Percentiles rank a stretch among this genome's conserved stretches.
These are phyloP conservation scores for Vicia sativa DNA, from an alignment of 306 rosid genomes.

Conservation along the genomic window DNA sequence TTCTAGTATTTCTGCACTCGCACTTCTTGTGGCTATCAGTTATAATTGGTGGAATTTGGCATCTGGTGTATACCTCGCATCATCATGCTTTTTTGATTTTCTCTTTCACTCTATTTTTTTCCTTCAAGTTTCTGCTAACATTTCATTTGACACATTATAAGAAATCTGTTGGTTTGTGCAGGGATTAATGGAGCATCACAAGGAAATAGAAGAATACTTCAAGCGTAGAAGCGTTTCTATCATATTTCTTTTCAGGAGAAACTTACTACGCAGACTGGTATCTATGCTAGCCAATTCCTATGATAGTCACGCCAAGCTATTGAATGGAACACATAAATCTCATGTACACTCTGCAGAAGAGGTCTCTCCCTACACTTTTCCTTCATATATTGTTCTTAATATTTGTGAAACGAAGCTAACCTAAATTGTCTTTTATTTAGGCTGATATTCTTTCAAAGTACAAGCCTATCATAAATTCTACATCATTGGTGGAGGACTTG, in stretches of 20 bases:
- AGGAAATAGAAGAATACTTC: conserved; percentile 77
- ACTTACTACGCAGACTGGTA: conserved; percentile 76
- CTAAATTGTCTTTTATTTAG: conserved; percentile 50
- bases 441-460: conserved; percentile 79
- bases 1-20: not conserved
- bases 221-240: conserved; percentile 69
- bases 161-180: conserved; percentile 43
- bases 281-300: conserved; percentile 88
- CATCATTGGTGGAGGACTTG: conserved; percentile 61
- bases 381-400: not conserved
- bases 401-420: conserved; percentile 31
- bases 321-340: conserved; percentile 94
- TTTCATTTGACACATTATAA: conserved; percentile 27
- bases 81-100: conserved; percentile 14
- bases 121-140: conserved; percentile 12
- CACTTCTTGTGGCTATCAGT: conserved; percentile 17
- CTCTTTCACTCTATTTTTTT: conserved; percentile 1
- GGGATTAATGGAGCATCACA: conserved; percentile 86
- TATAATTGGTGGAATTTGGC: conserved; percentile 20
- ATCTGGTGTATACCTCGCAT: conserved; percentile 3
- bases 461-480: conserved; percentile 73
- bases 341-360: conserved; percentile 90
- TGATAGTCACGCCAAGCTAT: conserved; percentile 84
- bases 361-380: conserved; percentile 50
- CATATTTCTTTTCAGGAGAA: conserved; percentile 83